These are phyloP conservation scores for Boletus mariae DNA, from an alignment of 1,284 basidiomycete genomes.

Conservation along the genomic window DNA sequence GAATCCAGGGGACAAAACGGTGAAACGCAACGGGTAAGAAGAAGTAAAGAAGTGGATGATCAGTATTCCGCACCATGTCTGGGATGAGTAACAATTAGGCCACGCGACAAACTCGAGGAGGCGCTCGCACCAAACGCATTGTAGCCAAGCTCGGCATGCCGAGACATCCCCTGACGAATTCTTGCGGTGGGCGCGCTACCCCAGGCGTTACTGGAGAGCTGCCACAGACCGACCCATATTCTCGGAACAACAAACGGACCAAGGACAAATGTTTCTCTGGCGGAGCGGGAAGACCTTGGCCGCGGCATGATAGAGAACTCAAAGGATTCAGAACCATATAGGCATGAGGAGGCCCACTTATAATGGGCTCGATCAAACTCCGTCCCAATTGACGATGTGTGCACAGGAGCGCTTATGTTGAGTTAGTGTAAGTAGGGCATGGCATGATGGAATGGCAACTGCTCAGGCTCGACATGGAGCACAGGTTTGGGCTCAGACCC, in stretches of 20 bases:
- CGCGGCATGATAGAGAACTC: slow-evolving; percentile 20
- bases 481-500: slow-evolving; percentile 3
- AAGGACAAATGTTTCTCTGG: slow-evolving; percentile 53
- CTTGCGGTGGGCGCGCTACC: slow-evolving; percentile 65
- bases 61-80: slow-evolving; percentile 51
- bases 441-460: slow-evolving; percentile 1
- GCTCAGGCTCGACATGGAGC: slow-evolving; percentile 9
- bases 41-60: slow-evolving; percentile 1
- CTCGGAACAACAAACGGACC: slow-evolving; percentile 62
- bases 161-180: slow-evolving; percentile 64
- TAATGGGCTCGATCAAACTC: slow-evolving; percentile 32
- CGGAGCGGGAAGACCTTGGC: slow-evolving; percentile 9
- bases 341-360: slow-evolving; percentile 11
- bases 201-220: slow-evolving; percentile 79
- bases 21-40: slow-evolving; percentile 21
- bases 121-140: slow-evolving; percentile 63
- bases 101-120: not conserved
- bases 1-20: slow-evolving; percentile 1
- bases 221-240: slow-evolving; percentile 77
- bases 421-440: not conserved
- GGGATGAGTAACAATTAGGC: slow-evolving; percentile 9
- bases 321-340: slow-evolving; percentile 4
- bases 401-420: slow-evolving; percentile 3
- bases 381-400: slow-evolving; percentile 22
- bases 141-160: slow-evolving; percentile 61